Evolutionary conservation across 106 monocot genomes (phyloP), one percentile per base, ranked within the genome.

Genomic region (Amphibolis antarctica): DNA sequence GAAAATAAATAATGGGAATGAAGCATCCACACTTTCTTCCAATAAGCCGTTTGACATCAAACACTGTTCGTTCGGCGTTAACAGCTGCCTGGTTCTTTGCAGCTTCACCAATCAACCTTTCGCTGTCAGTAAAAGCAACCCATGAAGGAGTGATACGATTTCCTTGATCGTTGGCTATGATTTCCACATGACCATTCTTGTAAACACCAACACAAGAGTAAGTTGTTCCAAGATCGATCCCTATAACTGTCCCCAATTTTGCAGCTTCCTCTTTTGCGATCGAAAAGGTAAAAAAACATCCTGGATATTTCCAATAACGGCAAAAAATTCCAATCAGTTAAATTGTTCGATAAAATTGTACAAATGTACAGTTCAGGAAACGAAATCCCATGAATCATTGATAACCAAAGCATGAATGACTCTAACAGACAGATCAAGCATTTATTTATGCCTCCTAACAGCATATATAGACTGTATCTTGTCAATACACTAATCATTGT

Each of bases 171-270:
- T 83, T 78, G 27, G 75, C 71, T 55, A 83, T 68, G 51, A 83
- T 76, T 67, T 83, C 82, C 50, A 83, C 82, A 21, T 62, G 71
- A 12, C 71, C 78, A 53, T 78, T 66, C 74, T 61, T 66, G 67
- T 71, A 83, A 6, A 75, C 82, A 17, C 82, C 82, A 27, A 83
- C 82, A 46, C 82, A 78, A 10, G 78, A 75, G 56, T 78, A 82
- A 0, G 78, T 75, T 2, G 82, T 82, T 3, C 78, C 82, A 46
- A 76, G 66, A 59, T 83, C 78, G 46, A 83, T 79, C 18, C 78
- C 81, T 27, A 82, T 77, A 36, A 70, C 81, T 28, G 65, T 72
- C 5, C 73, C 66, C 28, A 55, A 25, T 28, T 68, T 65, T 27
- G 73, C 50, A 42, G 73, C 66, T 51, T 65, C 73, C 49, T 74